Conservation (phyloP, 225 moss, liverwort and hornwort genomes). For the Asterella californica region DNA sequence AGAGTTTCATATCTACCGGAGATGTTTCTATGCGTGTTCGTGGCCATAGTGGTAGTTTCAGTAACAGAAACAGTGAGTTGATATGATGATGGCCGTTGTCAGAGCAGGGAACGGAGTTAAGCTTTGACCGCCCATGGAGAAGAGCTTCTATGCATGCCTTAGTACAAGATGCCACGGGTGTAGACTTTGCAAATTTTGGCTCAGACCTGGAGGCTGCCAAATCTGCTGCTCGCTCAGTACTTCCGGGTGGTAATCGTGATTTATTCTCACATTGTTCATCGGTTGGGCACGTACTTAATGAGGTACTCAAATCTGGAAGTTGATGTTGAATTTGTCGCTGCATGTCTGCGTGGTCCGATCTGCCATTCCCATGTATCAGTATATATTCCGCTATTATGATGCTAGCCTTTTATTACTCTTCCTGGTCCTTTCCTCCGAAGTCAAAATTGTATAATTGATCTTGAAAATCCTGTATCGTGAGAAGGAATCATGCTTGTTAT, state of each 20-base stretch:
- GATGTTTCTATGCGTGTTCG: not conserved
- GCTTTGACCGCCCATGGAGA: constrained; percentile 87
- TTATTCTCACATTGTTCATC: constrained; percentile 63
- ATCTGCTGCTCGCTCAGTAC: constrained; percentile 50
- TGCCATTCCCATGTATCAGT: too few relatives aligned
- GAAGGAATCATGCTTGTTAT: not conserved
- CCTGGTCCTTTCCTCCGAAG: too few relatives aligned
- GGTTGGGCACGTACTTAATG: constrained; percentile 81
- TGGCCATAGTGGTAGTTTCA: not conserved
- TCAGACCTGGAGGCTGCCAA: constrained; percentile 68
- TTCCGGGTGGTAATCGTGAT: constrained; percentile 50
- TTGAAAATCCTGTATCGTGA: not conserved
- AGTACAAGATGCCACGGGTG: constrained; percentile 69
- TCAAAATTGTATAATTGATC: not conserved
- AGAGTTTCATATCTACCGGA: not conserved
- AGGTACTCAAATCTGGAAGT: constrained; percentile 26
- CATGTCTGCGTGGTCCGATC: too few relatives aligned
- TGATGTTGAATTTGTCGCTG: not conserved
- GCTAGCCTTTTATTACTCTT: not conserved
- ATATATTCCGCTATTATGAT: not conserved
- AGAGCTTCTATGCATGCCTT: constrained; percentile 82
- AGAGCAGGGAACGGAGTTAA: constrained; percentile 79
- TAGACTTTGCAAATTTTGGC: constrained; percentile 61
- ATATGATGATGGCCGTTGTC: constrained; percentile 35
- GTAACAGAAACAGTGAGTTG: not conserved